Base-by-base conservation (phyloP, 2,329 filamentous ascomycete species). In the Penicillium sp. region DNA sequence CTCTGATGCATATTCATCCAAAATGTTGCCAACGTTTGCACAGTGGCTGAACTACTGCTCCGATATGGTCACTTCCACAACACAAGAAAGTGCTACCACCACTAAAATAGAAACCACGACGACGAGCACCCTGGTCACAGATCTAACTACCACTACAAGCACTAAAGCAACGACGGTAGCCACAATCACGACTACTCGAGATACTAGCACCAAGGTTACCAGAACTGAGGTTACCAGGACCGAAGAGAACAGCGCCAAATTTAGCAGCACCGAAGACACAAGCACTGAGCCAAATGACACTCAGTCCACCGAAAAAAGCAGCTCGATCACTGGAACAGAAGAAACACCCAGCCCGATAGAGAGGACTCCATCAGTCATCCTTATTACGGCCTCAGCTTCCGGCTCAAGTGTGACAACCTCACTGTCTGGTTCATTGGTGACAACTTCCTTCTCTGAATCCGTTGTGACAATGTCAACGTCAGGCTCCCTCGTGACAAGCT, bases 41-140 rank as follows among this genome's bases (percentile, higher is more conserved):
- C 59, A 60, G 25, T 63, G 46, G 40, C 41, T 63, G 44, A 57
- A 60, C 31, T 63, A 30, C 17, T 63, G 61, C 26, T 56, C 51
- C 25, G 59, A 57, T 31, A 22, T 37, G 46, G 31, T 37, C n/a
- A 47, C 38, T 9, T 49, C 53, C 0, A 61, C 47, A 8, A 55
- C 48, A 25, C 14, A 5, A 5, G 11, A 25, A 33, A 43, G 44
- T 19, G 11, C 38, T 10, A 37, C 45, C 1, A 56, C 35, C n/a
- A 58, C 43, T 19, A 28, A 25, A 4, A 25, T 38, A 11, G 35
- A 40, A 8, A 36, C 14, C 2, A 52, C 56, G 12, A 28, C 38
- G 19, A 42, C 41, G 2, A 35, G 12, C 12, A 50, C 47, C 9
- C 12, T 16, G 5, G 40, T 3, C 11, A 40, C 16, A 10, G 28